phyloP scores from a whole-genome alignment of 805 yeast species.

The Metschnikowia peoriensis region DNA sequence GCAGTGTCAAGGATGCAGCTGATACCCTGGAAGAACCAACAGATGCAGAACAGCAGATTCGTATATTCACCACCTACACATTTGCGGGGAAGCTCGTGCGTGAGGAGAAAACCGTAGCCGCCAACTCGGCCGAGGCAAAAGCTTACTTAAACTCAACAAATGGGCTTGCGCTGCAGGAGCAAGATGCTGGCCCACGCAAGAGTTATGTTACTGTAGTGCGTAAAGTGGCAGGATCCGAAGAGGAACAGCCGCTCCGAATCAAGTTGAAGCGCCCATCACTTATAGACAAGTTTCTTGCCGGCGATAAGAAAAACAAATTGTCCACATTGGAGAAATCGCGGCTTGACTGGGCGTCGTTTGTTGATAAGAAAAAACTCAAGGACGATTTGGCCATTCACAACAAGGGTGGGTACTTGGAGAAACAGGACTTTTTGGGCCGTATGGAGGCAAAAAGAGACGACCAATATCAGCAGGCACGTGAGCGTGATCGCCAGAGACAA shows the following conservation, averaged over 20 bases:
- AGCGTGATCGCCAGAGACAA: slow-evolving; percentile 29
- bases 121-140: slow-evolving; percentile 80
- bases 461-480: slow-evolving; percentile 45
- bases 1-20: background rate
- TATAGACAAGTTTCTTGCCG: slow-evolving; percentile 68
- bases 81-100: slow-evolving; percentile 85
- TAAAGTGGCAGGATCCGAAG: slow-evolving; percentile 28
- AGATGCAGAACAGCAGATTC: slow-evolving; percentile 39
- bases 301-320: slow-evolving; percentile 65
- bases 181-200: slow-evolving; percentile 14
- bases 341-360: slow-evolving; percentile 93
- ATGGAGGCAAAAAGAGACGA: slow-evolving; percentile 61
- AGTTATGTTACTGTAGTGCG: slow-evolving; percentile 37
- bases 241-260: slow-evolving; percentile 40
- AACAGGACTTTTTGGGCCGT: slow-evolving; percentile 82
- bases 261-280: slow-evolving; percentile 73
- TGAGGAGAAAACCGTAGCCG: slow-evolving; percentile 76
- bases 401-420: slow-evolving; percentile 88
- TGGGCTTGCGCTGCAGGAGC: slow-evolving; percentile 21
- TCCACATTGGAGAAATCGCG: slow-evolving; percentile 91
- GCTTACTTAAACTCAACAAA: slow-evolving; percentile 66
- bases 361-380: slow-evolving; percentile 77
- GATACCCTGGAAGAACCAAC: background rate
- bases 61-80: slow-evolving; percentile 73
- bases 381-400: slow-evolving; percentile 81